Conservation (phyloP, 352 stramenopile genomes). For the Pythium grandisporangium region DNA sequence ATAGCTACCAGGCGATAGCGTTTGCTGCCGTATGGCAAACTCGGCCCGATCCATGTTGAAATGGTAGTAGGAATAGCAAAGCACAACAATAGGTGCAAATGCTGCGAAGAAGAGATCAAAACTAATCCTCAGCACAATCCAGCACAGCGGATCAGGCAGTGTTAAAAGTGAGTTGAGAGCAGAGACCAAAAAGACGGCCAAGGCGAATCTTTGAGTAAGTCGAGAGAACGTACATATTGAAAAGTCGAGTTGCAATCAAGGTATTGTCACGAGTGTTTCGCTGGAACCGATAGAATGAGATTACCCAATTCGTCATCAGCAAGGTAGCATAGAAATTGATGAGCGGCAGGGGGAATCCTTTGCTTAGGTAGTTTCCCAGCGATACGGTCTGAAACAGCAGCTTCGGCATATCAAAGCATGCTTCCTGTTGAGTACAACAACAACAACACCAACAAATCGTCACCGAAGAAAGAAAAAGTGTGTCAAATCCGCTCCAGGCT, state of each 20-base stretch:
- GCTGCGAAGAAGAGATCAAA: conserved; percentile 26
- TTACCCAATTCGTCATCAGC: conserved; percentile 12
- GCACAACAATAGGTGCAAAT: conserved; percentile 15
- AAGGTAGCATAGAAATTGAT: conserved; percentile 14
- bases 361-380: conserved; percentile 8
- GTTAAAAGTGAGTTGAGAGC: no score
- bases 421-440: conserved; percentile 4
- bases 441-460: conserved; percentile 5
- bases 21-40: conserved; percentile 5
- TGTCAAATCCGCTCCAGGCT: conserved; percentile 23
- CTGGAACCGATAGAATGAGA: conserved; percentile 22
- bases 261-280: conserved; percentile 2
- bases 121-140: no score
- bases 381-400: conserved; percentile 11
- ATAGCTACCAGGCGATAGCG: conserved; percentile 7
- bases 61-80: conserved; percentile 12
- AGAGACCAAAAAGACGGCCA: no score
- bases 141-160: no score
- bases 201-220: no score
- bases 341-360: conserved; percentile 17
- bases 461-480: conserved; percentile 1
- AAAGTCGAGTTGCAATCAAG: conserved; percentile 9
- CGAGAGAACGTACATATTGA: no score
- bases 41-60: conserved; percentile 13
- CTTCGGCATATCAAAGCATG: conserved; percentile 14